Evolutionary conservation across 306 rosid species (phyloP).

Genomic region (Cyamopsis tetragonoloba): DNA sequence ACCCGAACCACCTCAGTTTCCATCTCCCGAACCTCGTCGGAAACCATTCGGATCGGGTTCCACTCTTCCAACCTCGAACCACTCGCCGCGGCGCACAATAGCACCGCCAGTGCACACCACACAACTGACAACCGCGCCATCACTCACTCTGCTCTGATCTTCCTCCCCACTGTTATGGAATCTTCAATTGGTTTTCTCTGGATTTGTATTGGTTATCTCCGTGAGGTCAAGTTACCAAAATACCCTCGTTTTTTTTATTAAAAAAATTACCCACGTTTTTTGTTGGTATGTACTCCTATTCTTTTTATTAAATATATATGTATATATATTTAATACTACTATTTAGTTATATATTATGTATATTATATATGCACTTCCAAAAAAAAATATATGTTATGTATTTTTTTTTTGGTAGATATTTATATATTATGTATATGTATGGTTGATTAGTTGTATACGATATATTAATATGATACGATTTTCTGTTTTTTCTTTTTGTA

Average conservation of each 20-base stretch:
- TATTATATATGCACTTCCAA: too few species aligned
- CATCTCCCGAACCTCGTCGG: constrained; percentile 45
- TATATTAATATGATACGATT: too few species aligned
- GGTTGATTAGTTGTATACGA: too few species aligned
- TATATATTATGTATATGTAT: too few species aligned
- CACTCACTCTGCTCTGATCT: background rate
- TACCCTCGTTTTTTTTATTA: background rate
- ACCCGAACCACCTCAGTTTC: constrained; percentile 46
- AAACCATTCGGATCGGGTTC: constrained; percentile 57
- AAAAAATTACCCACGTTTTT: too few species aligned
- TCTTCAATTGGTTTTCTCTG: background rate
- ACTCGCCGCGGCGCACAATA: constrained; percentile 41
- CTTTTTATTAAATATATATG: too few species aligned
- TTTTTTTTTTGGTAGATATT: too few species aligned
- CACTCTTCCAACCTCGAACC: constrained; percentile 47
- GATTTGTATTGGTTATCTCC: background rate
- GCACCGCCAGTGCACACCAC: constrained; percentile 31
- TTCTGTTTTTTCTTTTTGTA: too few species aligned
- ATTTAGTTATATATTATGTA: too few species aligned
- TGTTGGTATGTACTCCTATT: too few species aligned
- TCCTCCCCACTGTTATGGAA: background rate
- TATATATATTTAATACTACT: too few species aligned
- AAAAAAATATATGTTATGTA: too few species aligned
- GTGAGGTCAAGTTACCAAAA: background rate
- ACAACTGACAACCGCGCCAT: constrained; percentile 45